Percentiles rank a stretch among this genome's conserved stretches.
Evolutionary conservation across 2,329 filamentous ascomycete genomes (phyloP).

Genomic region (Ascochyta lentis): DNA sequence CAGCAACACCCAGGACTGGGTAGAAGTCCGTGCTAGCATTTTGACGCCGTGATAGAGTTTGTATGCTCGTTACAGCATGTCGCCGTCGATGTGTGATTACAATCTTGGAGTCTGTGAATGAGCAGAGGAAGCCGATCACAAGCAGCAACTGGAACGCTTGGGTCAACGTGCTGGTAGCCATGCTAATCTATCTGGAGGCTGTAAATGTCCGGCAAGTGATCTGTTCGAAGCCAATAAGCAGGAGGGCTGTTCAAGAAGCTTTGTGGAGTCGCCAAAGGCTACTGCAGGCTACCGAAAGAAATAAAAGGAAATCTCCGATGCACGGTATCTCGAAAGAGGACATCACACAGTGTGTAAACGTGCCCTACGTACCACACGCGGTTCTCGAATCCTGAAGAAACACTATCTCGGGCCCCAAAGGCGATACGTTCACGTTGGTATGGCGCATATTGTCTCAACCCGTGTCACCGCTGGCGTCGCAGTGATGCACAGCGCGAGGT

Average conservation of each 20-base stretch:
- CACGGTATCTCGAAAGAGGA: conserved; percentile 8
- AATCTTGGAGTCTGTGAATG: conserved; percentile 1
- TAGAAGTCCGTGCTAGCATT: conserved; percentile 8
- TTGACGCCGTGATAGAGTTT: conserved; percentile 3
- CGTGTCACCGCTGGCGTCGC: conserved; percentile 15
- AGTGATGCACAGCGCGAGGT: conserved; percentile 11
- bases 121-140: conserved; percentile 3
- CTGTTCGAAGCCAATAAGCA: neutral
- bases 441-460: conserved; percentile 4
- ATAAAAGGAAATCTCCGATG: conserved; percentile 9
- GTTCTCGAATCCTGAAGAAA: neutral
- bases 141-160: conserved; percentile 5
- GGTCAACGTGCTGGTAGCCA: neutral
- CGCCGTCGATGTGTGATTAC: conserved; percentile 3
- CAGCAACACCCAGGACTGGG: conserved; percentile 31
- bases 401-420: neutral
- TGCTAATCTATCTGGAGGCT: neutral
- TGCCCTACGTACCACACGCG: conserved; percentile 13
- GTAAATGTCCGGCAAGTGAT: neutral
- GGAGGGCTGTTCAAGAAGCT: conserved; percentile 1
- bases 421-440: conserved; percentile 4
- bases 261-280: neutral
- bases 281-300: neutral
- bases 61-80: conserved; percentile 2
- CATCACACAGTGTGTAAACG: conserved; percentile 12